These are phyloP conservation scores for Sugiyamaella neomexicana DNA, from an alignment of 1,139 yeast genomes.

Conservation along the genomic window DNA sequence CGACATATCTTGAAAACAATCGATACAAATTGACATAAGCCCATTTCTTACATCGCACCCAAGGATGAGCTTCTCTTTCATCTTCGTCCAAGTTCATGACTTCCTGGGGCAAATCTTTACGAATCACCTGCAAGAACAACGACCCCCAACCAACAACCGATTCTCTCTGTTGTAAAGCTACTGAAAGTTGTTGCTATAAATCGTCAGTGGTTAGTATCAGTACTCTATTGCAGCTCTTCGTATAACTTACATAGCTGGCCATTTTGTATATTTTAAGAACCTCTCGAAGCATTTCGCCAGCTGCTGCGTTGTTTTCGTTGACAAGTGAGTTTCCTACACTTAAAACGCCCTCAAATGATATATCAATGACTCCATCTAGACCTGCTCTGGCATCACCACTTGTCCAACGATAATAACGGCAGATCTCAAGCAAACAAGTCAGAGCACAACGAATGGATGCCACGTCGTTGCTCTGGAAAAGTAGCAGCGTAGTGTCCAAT, in stretches of 20 bases:
- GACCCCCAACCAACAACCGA: conserved; percentile 71
- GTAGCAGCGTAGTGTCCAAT: conserved; percentile 56
- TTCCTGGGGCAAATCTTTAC: conserved; percentile 56
- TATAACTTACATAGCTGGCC: conserved; percentile 52
- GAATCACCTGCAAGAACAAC: conserved; percentile 69
- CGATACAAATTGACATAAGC: conserved; percentile 76
- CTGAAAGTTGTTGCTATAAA: conserved; percentile 65
- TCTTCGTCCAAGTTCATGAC: conserved; percentile 50
- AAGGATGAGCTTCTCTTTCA: conserved; percentile 51
- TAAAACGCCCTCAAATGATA: conserved; percentile 69
- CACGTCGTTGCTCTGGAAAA: conserved; percentile 57
- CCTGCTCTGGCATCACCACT: conserved; percentile 26
- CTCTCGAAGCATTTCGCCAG: conserved; percentile 77
- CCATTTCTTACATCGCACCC: conserved; percentile 90
- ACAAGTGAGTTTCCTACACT: conserved; percentile 62
- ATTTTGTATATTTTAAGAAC: conserved; percentile 79
- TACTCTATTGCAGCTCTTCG: neutral
- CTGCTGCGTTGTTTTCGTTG: conserved; percentile 45
- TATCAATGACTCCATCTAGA: conserved; percentile 60
- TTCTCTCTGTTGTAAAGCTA: conserved; percentile 59
- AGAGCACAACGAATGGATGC: conserved; percentile 73
- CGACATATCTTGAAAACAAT: conserved; percentile 72
- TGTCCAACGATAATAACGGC: conserved; percentile 73
- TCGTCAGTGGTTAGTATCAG: neutral
- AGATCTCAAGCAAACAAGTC: conserved; percentile 69